Evolutionary conservation across 2,329 filamentous ascomycete genomes (phyloP), one percentile per base, ranked within the genome.

Genomic region (Ophiosphaerella herpotricha): DNA sequence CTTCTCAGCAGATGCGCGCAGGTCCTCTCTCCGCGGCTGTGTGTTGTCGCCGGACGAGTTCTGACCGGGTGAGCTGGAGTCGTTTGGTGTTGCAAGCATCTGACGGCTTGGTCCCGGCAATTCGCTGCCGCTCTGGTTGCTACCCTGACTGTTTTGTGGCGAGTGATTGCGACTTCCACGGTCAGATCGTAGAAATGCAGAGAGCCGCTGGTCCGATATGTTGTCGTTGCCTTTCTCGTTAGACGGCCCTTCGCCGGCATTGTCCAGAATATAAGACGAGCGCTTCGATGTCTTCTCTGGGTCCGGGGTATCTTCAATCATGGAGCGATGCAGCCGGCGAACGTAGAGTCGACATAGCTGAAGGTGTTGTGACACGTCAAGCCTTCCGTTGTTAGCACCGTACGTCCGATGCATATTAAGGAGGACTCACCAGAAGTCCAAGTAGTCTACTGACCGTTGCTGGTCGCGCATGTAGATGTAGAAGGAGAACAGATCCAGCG

Each of bases 401-500:
- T 8, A 5, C 46, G 2, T 29, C 2, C 26, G 11, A 29, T 6
- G 11, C 26, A 29, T 11, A 29, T 11, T 8, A 29, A 11, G 26
- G 26, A 6, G 11, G 45, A 71, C 85, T 50, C 79, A 97, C 94
- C 95, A 99, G 75, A 99, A 99, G 72, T 99, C 94, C 36, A 99
- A 80, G 67, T 99, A 99, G 70, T 99, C 94, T 11, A 99, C 94
- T 7, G 93, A 97, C 72, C 92, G 86, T 75, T 99, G 94, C 76
- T 97, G 92, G 74, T 99, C 95, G 67, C 94, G 86, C 94, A 99
- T 99, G 77, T 96, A 99, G 66, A 99, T 99, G 77, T 99, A 99
- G 79, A 99, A 99, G 2, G 92, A 97, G 75, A 96, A 99, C 9
- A 99, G 81, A 70, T 99, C 95, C 50, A 99, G 93, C 0, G 94